These are phyloP conservation scores for Neonothopanus nambi DNA, from an alignment of 1,284 basidiomycete species.

Conservation along the genomic window DNA sequence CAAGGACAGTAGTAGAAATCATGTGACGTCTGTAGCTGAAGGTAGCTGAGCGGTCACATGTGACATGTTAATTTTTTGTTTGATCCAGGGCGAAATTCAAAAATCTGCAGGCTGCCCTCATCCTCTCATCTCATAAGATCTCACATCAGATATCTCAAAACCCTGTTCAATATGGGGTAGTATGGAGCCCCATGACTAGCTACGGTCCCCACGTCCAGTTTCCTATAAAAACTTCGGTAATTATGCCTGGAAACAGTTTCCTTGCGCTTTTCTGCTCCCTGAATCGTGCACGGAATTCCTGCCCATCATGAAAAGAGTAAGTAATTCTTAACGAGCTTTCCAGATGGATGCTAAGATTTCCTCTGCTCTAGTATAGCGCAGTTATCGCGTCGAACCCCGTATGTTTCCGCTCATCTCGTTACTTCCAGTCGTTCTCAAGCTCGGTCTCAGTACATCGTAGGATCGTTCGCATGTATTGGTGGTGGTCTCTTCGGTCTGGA, in stretches of 20 bases:
- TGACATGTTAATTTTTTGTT: too few species aligned
- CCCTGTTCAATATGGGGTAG: too few species aligned
- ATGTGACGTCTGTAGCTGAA: too few species aligned
- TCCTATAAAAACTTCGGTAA: neutral
- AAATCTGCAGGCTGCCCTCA: too few species aligned
- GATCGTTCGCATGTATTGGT: constrained; percentile 79
- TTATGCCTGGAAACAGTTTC: neutral
- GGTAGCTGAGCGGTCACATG: too few species aligned
- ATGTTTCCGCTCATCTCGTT: neutral
- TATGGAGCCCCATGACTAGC: constrained; percentile 11
- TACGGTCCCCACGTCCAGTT: neutral
- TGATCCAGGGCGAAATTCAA: too few species aligned
- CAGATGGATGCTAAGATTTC: neutral
- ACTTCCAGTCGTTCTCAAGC: neutral
- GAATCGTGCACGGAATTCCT: neutral
- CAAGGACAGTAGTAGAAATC: too few species aligned
- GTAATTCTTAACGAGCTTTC: neutral
- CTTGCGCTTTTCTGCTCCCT: neutral
- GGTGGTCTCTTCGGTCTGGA: constrained; percentile 78
- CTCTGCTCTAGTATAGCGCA: constrained; percentile 6
- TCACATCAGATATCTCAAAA: too few species aligned
- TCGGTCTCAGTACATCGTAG: constrained; percentile 57
- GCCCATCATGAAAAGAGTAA: constrained; percentile 25
- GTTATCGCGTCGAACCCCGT: constrained; percentile 13
- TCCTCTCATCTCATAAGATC: too few species aligned